Conservation (phyloP, 1,284 basidiomycete genomes). For the Fomitopsis betulina region DNA sequence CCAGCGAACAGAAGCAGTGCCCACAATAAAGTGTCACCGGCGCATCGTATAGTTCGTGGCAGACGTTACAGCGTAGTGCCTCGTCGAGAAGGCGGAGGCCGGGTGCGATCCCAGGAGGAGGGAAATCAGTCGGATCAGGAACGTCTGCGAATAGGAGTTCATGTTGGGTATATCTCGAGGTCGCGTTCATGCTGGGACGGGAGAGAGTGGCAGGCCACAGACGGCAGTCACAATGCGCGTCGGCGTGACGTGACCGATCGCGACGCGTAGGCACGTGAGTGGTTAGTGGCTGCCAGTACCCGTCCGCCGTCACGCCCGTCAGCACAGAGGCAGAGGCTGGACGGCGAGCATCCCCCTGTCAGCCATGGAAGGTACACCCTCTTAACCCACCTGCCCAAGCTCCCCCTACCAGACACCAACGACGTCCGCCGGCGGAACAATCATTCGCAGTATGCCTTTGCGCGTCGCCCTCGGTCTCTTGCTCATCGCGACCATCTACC, state of each 20-base stretch:
- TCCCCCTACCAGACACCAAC: too few species aligned
- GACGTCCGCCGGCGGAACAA: too few species aligned
- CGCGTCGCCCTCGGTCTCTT: background rate
- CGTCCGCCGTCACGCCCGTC: too few species aligned
- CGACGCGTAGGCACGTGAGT: background rate
- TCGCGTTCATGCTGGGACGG: background rate
- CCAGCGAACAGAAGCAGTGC: constrained; percentile 74
- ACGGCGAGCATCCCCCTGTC: too few species aligned
- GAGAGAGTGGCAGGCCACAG: too few species aligned
- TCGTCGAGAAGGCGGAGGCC: constrained; percentile 59
- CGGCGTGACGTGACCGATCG: constrained; percentile 3
- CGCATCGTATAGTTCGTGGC: constrained; percentile 62
- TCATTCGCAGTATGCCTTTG: background rate
- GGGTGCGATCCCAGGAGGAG: constrained; percentile 34
- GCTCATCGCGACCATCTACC: background rate
- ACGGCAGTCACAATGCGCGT: background rate
- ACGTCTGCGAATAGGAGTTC: background rate
- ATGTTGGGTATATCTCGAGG: background rate
- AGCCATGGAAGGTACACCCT: background rate
- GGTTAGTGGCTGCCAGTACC: background rate
- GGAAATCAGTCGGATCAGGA: constrained; percentile 64
- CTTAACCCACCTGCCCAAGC: too few species aligned
- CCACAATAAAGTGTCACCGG: constrained; percentile 69
- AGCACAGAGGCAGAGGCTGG: background rate
- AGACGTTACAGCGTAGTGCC: constrained; percentile 66